Percentiles rank a stretch among this genome's conserved stretches.
Conservation (phyloP, 768 basidiomycete species). For the Holtermanniella nyarrowii region DNA sequence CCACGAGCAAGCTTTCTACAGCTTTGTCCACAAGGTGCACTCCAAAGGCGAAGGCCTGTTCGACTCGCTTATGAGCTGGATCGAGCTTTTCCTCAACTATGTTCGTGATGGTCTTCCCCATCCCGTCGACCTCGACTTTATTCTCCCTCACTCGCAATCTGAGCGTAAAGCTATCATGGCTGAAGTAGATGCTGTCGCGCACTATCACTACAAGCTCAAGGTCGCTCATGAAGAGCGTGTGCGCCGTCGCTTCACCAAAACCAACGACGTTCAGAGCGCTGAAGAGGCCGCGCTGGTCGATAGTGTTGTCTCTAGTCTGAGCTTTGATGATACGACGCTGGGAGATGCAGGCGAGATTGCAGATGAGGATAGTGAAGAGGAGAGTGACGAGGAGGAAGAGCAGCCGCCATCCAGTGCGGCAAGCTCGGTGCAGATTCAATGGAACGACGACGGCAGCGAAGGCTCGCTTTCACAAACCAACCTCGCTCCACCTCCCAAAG, state of each 20-base stretch:
- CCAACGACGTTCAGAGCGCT: conserved; percentile 51
- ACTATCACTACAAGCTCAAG: conserved; percentile 92
- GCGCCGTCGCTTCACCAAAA: conserved; percentile 66
- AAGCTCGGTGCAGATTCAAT: conserved; percentile 1
- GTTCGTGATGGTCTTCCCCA: conserved; percentile 78
- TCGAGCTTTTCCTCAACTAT: conserved; percentile 83
- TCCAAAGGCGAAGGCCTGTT: conserved; percentile 91
- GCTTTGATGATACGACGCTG: conserved; percentile 65
- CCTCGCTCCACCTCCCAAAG: not conserved
- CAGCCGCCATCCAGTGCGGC: not conserved
- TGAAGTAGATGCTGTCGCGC: conserved; percentile 79
- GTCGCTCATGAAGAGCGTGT: conserved; percentile 84
- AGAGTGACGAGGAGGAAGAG: conserved; percentile 42
- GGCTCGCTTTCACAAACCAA: not conserved
- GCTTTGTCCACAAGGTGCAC: conserved; percentile 96
- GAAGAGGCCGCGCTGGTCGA: conserved; percentile 80
- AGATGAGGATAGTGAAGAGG: conserved; percentile 67
- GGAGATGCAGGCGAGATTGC: conserved; percentile 51
- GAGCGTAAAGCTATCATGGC: conserved; percentile 66
- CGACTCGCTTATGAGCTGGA: conserved; percentile 89
- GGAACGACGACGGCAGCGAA: not conserved
- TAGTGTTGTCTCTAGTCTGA: conserved; percentile 68
- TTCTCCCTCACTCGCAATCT: conserved; percentile 70
- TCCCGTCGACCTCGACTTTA: conserved; percentile 68
- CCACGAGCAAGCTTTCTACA: conserved; percentile 92